Base-by-base conservation (phyloP, 495 filamentous ascomycete genomes). In the Ramalina intermedia region DNA sequence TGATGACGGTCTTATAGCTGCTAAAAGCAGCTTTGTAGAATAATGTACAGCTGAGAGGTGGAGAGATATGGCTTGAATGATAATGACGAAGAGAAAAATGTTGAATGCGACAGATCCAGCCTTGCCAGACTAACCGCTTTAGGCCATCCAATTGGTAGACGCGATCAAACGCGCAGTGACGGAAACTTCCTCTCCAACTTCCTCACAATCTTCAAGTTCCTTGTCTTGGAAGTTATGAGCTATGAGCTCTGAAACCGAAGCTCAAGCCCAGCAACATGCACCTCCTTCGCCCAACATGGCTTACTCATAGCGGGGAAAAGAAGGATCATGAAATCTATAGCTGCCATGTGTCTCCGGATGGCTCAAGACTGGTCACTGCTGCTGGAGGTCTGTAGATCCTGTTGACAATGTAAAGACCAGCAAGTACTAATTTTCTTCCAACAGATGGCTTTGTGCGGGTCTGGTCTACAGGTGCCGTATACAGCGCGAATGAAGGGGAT, bases 301-400 rank as follows among this genome's bases (percentile, higher is more conserved):
- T 96, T 49, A 87, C 80, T 45, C 91, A 94, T 71, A 50, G 60
- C 85, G 89, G 87, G 56, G 90, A 96, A 69, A 84, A 90, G 63
- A 94, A 94, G 58, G 87, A 94, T 58, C 91, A 91, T 64, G 93
- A 96, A 66, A 87, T 95, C 51, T 99, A 95, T 67, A 93, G 85
- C 60, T 94, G 90, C 65, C 86, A 96, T 71, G 79, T 96, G 49
- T 96, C 90, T 13, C 88, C 91, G 6, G 93, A 96, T 69, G 89
- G 88, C 55, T 80, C 75, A 53, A 76, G 91, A 50, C 72, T 99
- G 46, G 91, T 89, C 27, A 96, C 93, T 7, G 91, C 87, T 52
- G 89, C 85, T 58, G 89, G 89, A 80, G 86, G n/a, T n/a, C n/a
- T n/a, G n/a, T n/a, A n/a, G n/a, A n/a, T n/a, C n/a, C n/a, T n/a